Percentiles rank a stretch among this genome's conserved stretches.
Conservation (phyloP, 1,284 basidiomycete species). For the Apiotrichum mycotoxinovorans region DNA sequence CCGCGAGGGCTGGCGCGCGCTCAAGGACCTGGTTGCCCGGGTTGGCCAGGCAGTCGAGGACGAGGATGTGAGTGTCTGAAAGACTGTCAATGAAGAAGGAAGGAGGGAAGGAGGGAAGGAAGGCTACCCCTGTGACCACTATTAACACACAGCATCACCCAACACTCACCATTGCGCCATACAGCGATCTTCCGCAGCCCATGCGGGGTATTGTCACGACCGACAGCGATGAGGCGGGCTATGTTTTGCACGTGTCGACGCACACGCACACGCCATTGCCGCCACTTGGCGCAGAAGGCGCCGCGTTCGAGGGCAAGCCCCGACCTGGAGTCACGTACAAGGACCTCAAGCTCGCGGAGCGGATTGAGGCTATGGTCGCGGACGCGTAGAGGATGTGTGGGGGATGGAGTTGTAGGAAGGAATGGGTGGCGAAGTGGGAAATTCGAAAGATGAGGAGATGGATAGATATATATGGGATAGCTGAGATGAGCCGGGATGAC, state of each 20-base stretch:
- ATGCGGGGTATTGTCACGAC: background rate
- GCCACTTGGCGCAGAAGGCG: constrained; percentile 15
- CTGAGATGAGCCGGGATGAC: no score
- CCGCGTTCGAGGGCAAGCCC: constrained; percentile 23
- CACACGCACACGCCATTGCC: constrained; percentile 45
- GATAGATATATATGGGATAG: no score
- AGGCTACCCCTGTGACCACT: background rate
- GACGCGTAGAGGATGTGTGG: constrained; percentile 7
- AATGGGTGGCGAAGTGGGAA: no score
- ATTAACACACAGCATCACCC: constrained; percentile 39
- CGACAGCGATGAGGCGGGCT: constrained; percentile 12
- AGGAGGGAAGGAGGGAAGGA: background rate
- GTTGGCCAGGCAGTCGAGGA: constrained; percentile 23
- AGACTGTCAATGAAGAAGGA: background rate
- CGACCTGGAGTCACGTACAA: constrained; percentile 41
- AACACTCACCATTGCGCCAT: constrained; percentile 27
- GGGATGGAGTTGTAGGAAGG: no score
- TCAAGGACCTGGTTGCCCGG: constrained; percentile 12
- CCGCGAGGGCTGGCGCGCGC: constrained; percentile 32
- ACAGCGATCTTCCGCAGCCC: constrained; percentile 21
- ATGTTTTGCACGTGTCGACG: constrained; percentile 35
- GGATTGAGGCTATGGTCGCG: constrained; percentile 25
- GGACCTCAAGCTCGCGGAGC: constrained; percentile 36
- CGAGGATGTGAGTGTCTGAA: constrained; percentile 30
- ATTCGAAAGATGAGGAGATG: no score